Evolutionary conservation across 2,329 filamentous ascomycete species (phyloP).

Genomic region (Helotiales sp.): DNA sequence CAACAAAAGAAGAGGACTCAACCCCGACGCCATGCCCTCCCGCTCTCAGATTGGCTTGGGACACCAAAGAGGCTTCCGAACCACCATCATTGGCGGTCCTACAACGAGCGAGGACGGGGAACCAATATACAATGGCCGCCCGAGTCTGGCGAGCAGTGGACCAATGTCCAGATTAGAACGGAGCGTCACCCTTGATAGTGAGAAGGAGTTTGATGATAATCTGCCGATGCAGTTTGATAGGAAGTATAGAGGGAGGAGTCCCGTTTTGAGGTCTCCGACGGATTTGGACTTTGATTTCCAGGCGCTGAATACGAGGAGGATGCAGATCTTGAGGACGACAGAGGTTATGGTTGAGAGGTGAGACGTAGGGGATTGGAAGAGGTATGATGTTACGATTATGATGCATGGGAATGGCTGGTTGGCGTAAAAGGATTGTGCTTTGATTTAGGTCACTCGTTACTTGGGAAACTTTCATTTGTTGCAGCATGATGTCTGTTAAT

Average conservation of each 20-base stretch:
- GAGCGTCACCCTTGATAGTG: conserved; percentile 14
- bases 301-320: not conserved
- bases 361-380: not conserved
- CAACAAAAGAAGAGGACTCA: conserved; percentile 15
- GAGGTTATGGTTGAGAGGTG: conserved; percentile 20
- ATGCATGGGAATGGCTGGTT: not conserved
- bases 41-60: conserved; percentile 4
- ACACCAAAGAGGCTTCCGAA: conserved; percentile 10
- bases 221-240: conserved; percentile 3
- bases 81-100: conserved; percentile 9
- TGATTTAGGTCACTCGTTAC: not conserved
- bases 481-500: not conserved
- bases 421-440: conserved; percentile 1
- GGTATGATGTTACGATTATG: not conserved
- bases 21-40: conserved; percentile 11
- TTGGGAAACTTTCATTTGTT: not conserved
- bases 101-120: conserved; percentile 2
- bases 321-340: conserved; percentile 22
- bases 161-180: conserved; percentile 21
- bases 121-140: conserved; percentile 1
- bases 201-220: conserved; percentile 19
- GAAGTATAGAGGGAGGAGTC: not conserved
- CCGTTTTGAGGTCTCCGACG: conserved; percentile 1
- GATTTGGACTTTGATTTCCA: conserved; percentile 3
- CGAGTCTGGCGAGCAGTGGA: conserved; percentile 11